Evolutionary conservation across 2,329 filamentous ascomycete species (phyloP).

Genomic region (Chaetothyriales sp.): DNA sequence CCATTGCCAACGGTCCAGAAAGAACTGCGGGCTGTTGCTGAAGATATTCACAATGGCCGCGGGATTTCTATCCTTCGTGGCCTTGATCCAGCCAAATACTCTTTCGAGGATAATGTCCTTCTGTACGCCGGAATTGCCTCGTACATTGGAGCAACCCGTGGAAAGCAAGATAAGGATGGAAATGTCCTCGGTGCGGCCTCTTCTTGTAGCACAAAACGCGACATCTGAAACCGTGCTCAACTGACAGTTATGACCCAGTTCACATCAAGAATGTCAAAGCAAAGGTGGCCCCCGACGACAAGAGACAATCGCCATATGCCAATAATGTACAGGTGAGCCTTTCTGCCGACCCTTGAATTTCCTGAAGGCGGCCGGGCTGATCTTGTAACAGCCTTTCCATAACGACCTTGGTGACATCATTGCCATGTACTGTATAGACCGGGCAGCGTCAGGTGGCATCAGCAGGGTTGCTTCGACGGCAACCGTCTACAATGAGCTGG

Average conservation of each 20-base stretch:
- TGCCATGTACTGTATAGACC: constrained; percentile 34
- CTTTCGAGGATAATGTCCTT: constrained; percentile 26
- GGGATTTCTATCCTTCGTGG: constrained; percentile 34
- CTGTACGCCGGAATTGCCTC: constrained; percentile 32
- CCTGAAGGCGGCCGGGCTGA: too few species aligned
- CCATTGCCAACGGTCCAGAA: constrained; percentile 26
- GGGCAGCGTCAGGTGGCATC: constrained; percentile 37
- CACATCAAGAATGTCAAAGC: constrained; percentile 26
- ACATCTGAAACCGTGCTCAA: constrained; percentile 41
- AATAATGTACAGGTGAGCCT: too few species aligned
- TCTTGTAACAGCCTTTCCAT: constrained; percentile 36
- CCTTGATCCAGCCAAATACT: constrained; percentile 25
- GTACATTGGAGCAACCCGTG: constrained; percentile 28
- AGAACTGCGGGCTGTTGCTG: constrained; percentile 23
- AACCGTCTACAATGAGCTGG: constrained; percentile 43
- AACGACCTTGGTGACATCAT: constrained; percentile 44
- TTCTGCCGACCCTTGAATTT: too few species aligned
- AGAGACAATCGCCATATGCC: constrained; percentile 16
- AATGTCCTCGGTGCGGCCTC: too few species aligned
- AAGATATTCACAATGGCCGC: constrained; percentile 26
- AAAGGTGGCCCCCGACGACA: constrained; percentile 37
- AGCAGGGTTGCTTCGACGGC: constrained; percentile 41
- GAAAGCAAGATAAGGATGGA: constrained; percentile 27
- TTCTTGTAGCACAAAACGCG: constrained; percentile 20
- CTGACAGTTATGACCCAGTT: constrained; percentile 29